Base-by-base conservation (phyloP, 2,329 filamentous ascomycete species). In the Fusarium verrucosum region DNA sequence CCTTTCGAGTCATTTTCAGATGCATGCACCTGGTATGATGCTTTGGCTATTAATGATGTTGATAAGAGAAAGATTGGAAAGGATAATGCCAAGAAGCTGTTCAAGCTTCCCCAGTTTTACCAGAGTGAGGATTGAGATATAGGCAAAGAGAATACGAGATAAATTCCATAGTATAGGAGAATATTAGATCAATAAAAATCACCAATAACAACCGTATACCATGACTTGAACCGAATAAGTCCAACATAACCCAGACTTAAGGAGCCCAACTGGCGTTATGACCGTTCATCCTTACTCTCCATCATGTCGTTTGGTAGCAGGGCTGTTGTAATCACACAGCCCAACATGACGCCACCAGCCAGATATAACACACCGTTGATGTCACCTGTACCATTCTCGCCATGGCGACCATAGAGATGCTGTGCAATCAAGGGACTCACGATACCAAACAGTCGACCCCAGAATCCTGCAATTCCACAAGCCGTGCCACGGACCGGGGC, bases 381-480 rank as follows among this genome's bases (percentile, higher is more conserved):
- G 35, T 79, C 75, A 1, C 79, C 75, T 8, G 72, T 64, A 1
- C 71, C 73, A 42, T 74, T 57, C 1, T 58, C 53, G 1, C 62
- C 72, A 0, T 43, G 53, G 74, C 66, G 50, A 0, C 77, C 73
- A 33, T 79, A 75, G n/a, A 81, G 41, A 36, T 75, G 75, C 62
- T 85, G 81, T 6, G 83, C 84, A 50, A 85, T 84, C 33, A 87
- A 68, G 0, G 85, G 85, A 33, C 82, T 84, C 16, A 87, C 79
- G 40, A 88, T 87, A 10, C 83, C 82, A 63, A 85, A 85, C 22
- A 87, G 50, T 3, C 85, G 73, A 2, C 85, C 85, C 83, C 83
- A 87, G 68, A 86, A 87, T 58, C 82, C 83, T 3, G 85, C 83
- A 13, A 87, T 60, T 0, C 86, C 85, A 65, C 82, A 83, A 0